Conservation (phyloP, 306 rosid genomes). For the Prunus mira region DNA sequence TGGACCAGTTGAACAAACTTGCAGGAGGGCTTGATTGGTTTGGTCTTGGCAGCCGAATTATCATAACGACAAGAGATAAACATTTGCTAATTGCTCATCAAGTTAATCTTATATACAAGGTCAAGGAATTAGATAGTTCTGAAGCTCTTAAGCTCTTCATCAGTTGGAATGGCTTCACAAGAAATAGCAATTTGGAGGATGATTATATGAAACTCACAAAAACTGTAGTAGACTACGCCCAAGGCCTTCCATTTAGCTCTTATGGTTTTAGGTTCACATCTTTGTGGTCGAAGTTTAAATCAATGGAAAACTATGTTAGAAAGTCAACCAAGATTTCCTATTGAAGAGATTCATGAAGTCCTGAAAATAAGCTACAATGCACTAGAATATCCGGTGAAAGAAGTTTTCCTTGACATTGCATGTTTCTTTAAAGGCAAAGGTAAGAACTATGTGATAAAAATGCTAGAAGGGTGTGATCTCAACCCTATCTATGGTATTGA, state of each 20-base stretch:
- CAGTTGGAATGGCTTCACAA: neutral
- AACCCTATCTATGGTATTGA: neutral
- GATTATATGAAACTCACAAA: neutral
- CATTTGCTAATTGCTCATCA: neutral
- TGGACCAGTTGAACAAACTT: neutral
- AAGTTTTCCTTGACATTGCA: conserved; percentile 38
- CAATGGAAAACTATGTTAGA: conserved; percentile 32
- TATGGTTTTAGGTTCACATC: conserved; percentile 29
- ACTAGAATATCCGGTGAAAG: conserved; percentile 6
- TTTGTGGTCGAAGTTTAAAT: conserved; percentile 14
- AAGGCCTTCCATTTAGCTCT: conserved; percentile 33
- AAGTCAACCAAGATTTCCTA: conserved; percentile 21
- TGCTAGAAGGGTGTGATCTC: conserved; percentile 32
- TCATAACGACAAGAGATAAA: conserved; percentile 13
- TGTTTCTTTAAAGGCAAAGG: conserved; percentile 30
- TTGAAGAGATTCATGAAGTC: conserved; percentile 26
- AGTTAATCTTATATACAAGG: neutral
- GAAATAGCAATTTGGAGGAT: no score
- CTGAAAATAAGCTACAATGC: conserved; percentile 33
- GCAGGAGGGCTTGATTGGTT: neutral
- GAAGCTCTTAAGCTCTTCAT: neutral
- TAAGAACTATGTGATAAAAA: conserved; percentile 18
- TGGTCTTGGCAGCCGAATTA: neutral
- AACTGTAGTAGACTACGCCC: neutral
- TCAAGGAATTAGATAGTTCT: neutral